A percentile compares a stretch with the other conserved stretches of the same genome.
Conservation (phyloP, 2,329 filamentous ascomycete species). For the Beauveria varroae region DNA sequence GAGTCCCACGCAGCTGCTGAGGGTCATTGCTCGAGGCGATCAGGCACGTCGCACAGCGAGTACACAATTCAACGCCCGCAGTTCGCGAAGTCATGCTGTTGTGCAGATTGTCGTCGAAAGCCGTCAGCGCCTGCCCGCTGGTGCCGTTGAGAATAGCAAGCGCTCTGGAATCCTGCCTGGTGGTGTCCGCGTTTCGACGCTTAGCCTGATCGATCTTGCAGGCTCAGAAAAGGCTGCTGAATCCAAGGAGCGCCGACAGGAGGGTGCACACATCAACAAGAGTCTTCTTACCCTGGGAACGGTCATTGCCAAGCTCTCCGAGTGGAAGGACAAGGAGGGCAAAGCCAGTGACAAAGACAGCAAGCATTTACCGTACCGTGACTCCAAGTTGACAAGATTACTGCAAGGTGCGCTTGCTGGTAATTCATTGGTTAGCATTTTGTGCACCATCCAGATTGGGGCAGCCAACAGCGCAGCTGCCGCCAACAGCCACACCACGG, state of each 20-base stretch:
- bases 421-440: slow-evolving; percentile 90
- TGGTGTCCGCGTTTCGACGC: slow-evolving; percentile 87
- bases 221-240: slow-evolving; percentile 95
- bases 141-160: slow-evolving; percentile 47
- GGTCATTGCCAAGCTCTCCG: slow-evolving; percentile 88
- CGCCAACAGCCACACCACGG: slow-evolving; percentile 67
- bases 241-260: slow-evolving; percentile 84
- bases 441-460: slow-evolving; percentile 94
- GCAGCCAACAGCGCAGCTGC: slow-evolving; percentile 62
- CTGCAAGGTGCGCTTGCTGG: slow-evolving; percentile 89
- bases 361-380: slow-evolving; percentile 91
- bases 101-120: slow-evolving; percentile 98
- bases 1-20: slow-evolving; percentile 86
- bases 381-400: slow-evolving; percentile 92
- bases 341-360: slow-evolving; percentile 70
- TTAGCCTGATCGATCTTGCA: slow-evolving; percentile 92
- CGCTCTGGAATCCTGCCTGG: slow-evolving; percentile 68
- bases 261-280: slow-evolving; percentile 98
- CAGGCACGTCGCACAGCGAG: slow-evolving; percentile 83
- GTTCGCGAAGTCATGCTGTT: slow-evolving; percentile 95
- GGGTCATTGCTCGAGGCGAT: slow-evolving; percentile 92
- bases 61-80: slow-evolving; percentile 94
- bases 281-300: slow-evolving; percentile 90
- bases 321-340: slow-evolving; percentile 73
- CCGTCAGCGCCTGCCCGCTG: slow-evolving; percentile 68